A percentile compares a stretch with the other conserved stretches of the same genome.
Conservation (phyloP, 176 grass and related monocot genomes). For the Bolboschoenus planiculmis region DNA sequence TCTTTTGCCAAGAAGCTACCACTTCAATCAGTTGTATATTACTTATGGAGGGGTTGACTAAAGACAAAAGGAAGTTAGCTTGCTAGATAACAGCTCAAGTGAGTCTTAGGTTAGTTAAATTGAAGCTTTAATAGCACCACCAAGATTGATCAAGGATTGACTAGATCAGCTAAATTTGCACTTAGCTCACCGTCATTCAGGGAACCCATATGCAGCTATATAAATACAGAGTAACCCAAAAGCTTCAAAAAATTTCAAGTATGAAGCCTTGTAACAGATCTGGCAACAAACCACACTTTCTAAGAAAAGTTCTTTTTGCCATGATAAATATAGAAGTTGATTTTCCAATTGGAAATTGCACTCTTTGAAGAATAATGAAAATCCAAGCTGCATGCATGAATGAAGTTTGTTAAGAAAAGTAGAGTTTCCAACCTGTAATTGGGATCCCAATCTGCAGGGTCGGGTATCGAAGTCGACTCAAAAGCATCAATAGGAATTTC, state of each 20-base stretch:
- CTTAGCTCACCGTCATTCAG: not conserved
- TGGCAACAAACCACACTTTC: not conserved
- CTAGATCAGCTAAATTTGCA: not conserved
- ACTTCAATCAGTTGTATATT: not conserved
- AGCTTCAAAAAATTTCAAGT: not conserved
- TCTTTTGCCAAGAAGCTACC: too few species aligned
- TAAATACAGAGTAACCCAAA: not conserved
- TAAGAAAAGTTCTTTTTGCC: not conserved
- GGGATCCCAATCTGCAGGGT: slow-evolving; percentile 93
- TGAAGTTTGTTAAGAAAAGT: not conserved
- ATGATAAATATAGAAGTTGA: not conserved
- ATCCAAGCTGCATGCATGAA: not conserved
- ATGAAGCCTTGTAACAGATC: not conserved
- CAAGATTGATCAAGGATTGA: not conserved
- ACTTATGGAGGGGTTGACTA: not conserved
- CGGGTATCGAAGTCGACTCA: slow-evolving; percentile 50
- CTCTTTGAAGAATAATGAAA: not conserved
- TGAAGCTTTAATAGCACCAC: not conserved
- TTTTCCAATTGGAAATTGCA: not conserved
- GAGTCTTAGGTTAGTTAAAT: not conserved
- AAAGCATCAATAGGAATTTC: slow-evolving; percentile 38
- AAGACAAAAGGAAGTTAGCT: not conserved
- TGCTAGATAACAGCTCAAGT: not conserved
- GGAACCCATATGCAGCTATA: not conserved
- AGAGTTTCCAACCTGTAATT: slow-evolving; percentile 71